Conservation (phyloP, 2,329 filamentous ascomycete genomes). For the Claviceps africana region DNA sequence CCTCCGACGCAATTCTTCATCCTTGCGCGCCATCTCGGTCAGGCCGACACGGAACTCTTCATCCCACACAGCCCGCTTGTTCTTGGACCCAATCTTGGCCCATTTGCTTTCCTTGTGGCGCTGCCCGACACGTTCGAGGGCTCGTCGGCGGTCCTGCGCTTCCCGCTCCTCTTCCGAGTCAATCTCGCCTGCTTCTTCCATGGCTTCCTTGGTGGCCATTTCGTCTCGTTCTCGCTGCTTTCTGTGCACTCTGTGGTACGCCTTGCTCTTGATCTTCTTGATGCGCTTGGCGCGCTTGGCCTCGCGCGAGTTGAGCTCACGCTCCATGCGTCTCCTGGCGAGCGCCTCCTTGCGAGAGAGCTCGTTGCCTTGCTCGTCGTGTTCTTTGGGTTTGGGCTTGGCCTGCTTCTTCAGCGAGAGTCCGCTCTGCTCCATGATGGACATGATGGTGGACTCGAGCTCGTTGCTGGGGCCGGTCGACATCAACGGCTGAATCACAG, state of each 20-base stretch:
- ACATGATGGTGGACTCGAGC: constrained; percentile 72
- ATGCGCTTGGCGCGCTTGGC: constrained; percentile 80
- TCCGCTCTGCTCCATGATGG: constrained; percentile 81
- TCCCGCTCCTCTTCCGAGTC: constrained; percentile 54
- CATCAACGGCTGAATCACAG: constrained; percentile 51
- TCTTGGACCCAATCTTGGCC: constrained; percentile 72
- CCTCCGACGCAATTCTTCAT: constrained; percentile 67
- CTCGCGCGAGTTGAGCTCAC: constrained; percentile 79
- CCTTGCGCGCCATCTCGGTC: constrained; percentile 65
- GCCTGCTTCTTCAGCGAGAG: constrained; percentile 38
- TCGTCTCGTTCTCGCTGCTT: constrained; percentile 49
- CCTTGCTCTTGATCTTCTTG: constrained; percentile 98
- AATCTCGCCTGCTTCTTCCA: constrained; percentile 42
- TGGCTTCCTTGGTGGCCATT: constrained; percentile 35
- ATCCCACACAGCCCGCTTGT: constrained; percentile 73
- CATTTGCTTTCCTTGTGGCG: constrained; percentile 83
- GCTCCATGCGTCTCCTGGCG: constrained; percentile 60
- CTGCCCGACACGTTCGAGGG: constrained; percentile 72
- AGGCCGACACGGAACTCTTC: constrained; percentile 68
- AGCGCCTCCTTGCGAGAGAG: constrained; percentile 57
- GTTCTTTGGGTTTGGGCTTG: constrained; percentile 42
- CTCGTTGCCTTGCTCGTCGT: constrained; percentile 58
- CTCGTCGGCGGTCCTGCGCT: constrained; percentile 56
- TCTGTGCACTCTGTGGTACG: constrained; percentile 82
- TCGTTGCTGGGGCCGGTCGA: constrained; percentile 56